These are phyloP conservation scores for Grigorovia transvaalensis DNA, from an alignment of 805 yeast genomes.

Conservation along the genomic window DNA sequence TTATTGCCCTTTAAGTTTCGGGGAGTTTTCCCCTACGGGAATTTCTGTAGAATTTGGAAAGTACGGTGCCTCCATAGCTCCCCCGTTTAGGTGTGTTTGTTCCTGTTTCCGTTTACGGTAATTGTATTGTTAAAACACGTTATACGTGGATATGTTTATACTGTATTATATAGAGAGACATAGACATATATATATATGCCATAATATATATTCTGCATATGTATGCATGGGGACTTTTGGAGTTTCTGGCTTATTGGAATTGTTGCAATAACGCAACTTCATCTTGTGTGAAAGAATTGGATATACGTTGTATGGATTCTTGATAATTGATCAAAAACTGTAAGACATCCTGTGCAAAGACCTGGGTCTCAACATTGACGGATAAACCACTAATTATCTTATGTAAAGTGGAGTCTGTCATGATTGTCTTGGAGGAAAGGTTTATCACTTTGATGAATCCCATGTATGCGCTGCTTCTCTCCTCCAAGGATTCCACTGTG, in stretches of 20 bases:
- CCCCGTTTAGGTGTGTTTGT: too few species aligned
- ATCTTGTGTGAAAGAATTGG: slow-evolving; percentile 10
- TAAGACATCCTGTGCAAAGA: slow-evolving; percentile 23
- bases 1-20: not conserved
- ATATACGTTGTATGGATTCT: slow-evolving; percentile 12
- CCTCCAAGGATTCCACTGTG: slow-evolving; percentile 67
- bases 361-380: slow-evolving; percentile 20
- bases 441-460: slow-evolving; percentile 70
- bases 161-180: too few species aligned
- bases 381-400: slow-evolving; percentile 22
- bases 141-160: not conserved
- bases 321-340: slow-evolving; percentile 19
- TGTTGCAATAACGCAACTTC: slow-evolving; percentile 21
- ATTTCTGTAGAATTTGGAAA: not conserved
- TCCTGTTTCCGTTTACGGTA: too few species aligned
- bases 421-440: slow-evolving; percentile 9
- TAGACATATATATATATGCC: not conserved
- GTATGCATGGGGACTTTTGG: not conserved
- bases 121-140: not conserved
- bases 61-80: too few species aligned
- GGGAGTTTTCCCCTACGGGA: not conserved
- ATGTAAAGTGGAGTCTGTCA: slow-evolving; percentile 16
- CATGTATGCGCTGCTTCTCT: slow-evolving; percentile 75
- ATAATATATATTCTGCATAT: not conserved
- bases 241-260: slow-evolving; percentile 5